Evolutionary conservation across 352 stramenopile species (phyloP).

Genomic region (Globisporangium megalacanthum): DNA sequence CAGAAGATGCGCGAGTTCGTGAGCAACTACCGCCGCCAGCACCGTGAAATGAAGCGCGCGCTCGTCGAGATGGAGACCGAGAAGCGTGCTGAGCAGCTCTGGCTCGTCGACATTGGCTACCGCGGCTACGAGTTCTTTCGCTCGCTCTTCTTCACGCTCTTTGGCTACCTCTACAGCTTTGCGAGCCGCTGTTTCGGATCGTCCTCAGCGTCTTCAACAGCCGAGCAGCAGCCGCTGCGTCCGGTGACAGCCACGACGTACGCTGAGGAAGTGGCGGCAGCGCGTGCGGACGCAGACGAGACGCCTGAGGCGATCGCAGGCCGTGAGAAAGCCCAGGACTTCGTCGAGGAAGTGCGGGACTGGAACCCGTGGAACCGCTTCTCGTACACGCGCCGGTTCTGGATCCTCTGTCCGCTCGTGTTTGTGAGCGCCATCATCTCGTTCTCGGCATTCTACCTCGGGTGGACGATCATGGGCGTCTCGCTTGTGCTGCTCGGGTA

Average conservation of each 20-base stretch:
- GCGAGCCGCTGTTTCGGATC: not conserved
- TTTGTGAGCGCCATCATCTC: conserved; percentile 79
- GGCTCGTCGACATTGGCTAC: conserved; percentile 82
- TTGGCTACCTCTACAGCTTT: conserved; percentile 32
- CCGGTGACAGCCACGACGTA: conserved; percentile 2
- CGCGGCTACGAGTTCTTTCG: conserved; percentile 67
- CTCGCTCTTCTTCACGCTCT: conserved; percentile 51
- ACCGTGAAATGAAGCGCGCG: conserved; percentile 67
- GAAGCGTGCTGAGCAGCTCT: conserved; percentile 78
- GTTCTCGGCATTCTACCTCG: conserved; percentile 71
- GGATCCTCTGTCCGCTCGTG: conserved; percentile 63
- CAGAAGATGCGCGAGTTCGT: conserved; percentile 86
- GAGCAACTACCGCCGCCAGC: conserved; percentile 76
- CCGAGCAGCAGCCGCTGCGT: conserved; percentile 24
- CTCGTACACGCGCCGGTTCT: conserved; percentile 54
- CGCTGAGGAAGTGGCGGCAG: conserved; percentile 8
- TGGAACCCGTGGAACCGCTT: conserved; percentile 80
- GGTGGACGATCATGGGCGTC: conserved; percentile 80
- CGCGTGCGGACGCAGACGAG: conserved; percentile 43
- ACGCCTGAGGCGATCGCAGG: conserved; percentile 54
- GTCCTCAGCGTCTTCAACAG: not conserved
- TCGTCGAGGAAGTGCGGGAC: conserved; percentile 36
- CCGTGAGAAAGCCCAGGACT: conserved; percentile 40
- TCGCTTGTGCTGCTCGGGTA: conserved; percentile 72
- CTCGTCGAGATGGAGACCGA: conserved; percentile 73